Evolutionary conservation across 1,284 basidiomycete species (phyloP).

Genomic region (Pseudozyma pruni): DNA sequence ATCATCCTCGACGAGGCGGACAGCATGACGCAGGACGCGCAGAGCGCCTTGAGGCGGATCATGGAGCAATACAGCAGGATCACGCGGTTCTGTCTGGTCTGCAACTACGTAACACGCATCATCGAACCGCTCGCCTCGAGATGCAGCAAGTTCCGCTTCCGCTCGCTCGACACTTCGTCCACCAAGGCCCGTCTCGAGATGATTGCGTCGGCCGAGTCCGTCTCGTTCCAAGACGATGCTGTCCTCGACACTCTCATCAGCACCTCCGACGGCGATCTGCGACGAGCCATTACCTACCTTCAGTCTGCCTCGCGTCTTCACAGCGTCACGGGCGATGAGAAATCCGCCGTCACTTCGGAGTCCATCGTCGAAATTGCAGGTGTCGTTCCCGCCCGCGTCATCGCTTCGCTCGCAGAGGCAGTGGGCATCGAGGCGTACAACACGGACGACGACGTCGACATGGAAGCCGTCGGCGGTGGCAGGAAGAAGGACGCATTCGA

Average conservation of each 20-base stretch:
- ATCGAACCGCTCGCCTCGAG: conserved; percentile 99
- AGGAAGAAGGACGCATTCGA: conserved; percentile 74
- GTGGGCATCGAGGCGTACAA: conserved; percentile 76
- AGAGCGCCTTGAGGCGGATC: conserved; percentile 91
- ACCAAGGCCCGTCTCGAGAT: conserved; percentile 80
- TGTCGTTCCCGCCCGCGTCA: conserved; percentile 82
- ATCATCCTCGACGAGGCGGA: conserved; percentile 99
- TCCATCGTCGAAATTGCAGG: conserved; percentile 95
- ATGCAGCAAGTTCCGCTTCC: conserved; percentile 99
- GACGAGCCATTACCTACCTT: conserved; percentile 97
- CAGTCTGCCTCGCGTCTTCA: conserved; percentile 89
- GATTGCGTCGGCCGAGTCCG: conserved; percentile 76
- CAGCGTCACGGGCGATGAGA: conserved; percentile 28
- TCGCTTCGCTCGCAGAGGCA: conserved; percentile 77
- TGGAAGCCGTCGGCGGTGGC: conserved; percentile 71
- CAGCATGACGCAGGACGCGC: conserved; percentile 99
- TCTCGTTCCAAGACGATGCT: conserved; percentile 65
- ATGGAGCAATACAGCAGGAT: conserved; percentile 99
- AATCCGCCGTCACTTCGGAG: conserved; percentile 35
- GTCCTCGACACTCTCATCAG: conserved; percentile 77
- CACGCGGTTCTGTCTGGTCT: conserved; percentile 97
- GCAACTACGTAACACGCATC: conserved; percentile 99
- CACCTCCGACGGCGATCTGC: conserved; percentile 89
- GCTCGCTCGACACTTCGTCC: conserved; percentile 83
- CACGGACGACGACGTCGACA: conserved; percentile 68